Evolutionary conservation across 2,329 filamentous ascomycete genomes (phyloP), one percentile per base, ranked within the genome.

Genomic region (Botrytis porri): DNA sequence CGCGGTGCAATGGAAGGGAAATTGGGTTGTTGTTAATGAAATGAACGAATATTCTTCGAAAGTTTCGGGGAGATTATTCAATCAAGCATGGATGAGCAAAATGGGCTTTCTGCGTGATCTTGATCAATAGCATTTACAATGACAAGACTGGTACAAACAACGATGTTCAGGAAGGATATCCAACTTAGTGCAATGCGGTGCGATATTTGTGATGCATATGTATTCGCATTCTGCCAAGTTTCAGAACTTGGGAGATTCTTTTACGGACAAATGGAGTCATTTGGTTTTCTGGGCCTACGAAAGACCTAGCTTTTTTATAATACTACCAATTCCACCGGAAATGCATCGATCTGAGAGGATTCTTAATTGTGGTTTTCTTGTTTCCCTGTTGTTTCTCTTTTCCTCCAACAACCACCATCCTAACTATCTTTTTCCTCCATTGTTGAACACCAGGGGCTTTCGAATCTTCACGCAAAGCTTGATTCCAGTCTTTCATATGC

Each of bases 101-200:
- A 77, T 77, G 77, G 79, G 78, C 75, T 78, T 78, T 65, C n/a
- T 77, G 78, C 77, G 74, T 75, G 75, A 76, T 79, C 77, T 77
- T 76, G 71, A 77, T 78, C 73, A 74, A 78, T 80, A 80, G 78
- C 77, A 57, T 77, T 75, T 77, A 76, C 75, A 80, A 80, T 80
- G 77, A 74, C 57, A 78, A 78, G 73, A 78, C 73, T 74, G 75
- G 74, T 78, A 75, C 75, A 76, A 75, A 39, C 6, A 57, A 16
- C 18, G 48, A 57, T 32, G 65, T 48, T 22, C 16, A 43, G 48
- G 48, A 57, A 67, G 65, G 48, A 41, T 41, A 67, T 67, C 25
- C 64, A 35, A 54, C 25, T 66, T 35, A 54, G 64, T 66, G 64
- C 64, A 66, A 51, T 54, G 29, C 45, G 64, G n/a, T 66, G 64